Conservation (phyloP, 192 early-diverging fungal species). For the Coemansia sp. region DNA sequence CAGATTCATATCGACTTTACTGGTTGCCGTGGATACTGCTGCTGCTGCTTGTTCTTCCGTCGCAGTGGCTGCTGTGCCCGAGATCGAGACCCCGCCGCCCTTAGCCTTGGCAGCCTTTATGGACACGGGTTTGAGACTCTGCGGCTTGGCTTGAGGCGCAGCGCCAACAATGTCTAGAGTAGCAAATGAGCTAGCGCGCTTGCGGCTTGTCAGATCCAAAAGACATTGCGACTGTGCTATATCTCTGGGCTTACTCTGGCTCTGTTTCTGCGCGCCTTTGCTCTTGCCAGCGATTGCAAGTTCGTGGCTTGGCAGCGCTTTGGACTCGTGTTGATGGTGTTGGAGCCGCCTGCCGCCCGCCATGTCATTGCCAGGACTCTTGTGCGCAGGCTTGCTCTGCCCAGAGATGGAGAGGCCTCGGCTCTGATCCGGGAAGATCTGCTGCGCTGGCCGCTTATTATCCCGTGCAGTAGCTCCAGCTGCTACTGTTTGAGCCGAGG, state of each 20-base stretch:
- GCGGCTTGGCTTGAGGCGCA: neutral
- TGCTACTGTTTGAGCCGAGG: neutral
- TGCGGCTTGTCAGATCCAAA: neutral
- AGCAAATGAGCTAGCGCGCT: neutral
- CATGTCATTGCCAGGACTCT: neutral
- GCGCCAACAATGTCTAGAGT: neutral
- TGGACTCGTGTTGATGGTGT: neutral
- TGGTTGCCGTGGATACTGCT: too few relatives aligned
- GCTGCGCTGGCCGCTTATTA: neutral
- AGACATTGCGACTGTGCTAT: neutral
- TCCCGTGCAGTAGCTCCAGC: neutral
- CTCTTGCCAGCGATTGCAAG: neutral
- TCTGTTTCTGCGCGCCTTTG: too few relatives aligned
- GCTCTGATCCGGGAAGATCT: neutral
- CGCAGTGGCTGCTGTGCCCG: neutral
- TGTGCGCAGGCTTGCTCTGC: neutral
- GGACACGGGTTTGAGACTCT: neutral
- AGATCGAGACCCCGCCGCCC: neutral
- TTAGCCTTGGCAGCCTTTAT: neutral
- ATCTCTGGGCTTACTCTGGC: neutral
- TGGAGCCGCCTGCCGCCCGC: neutral
- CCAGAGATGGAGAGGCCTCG: neutral
- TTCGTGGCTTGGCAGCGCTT: neutral
- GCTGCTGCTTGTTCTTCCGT: too few relatives aligned
- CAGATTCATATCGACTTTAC: neutral